A percentile compares a stretch with the other conserved stretches of the same genome.
Evolutionary conservation across 208 protist species (phyloP).

Genomic region (Acanthamoeba sp.): DNA sequence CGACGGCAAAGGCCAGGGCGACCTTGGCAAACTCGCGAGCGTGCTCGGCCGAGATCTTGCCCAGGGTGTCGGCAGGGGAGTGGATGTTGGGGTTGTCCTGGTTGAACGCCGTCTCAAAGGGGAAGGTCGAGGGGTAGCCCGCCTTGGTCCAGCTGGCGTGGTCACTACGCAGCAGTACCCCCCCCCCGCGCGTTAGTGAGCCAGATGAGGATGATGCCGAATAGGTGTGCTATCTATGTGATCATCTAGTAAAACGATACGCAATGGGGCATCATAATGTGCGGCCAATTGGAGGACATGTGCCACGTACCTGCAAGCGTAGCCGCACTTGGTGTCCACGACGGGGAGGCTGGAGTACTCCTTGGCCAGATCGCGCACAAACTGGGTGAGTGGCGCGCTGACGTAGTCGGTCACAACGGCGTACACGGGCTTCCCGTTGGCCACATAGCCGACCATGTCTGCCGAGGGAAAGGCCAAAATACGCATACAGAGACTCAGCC

Average conservation of each 20-base stretch:
- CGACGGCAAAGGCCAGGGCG: conserved; percentile 75
- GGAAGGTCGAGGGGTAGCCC: conserved; percentile 78
- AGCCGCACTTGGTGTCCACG: conserved; percentile 76
- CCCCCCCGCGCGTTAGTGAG: too few relatives aligned
- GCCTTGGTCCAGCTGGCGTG: conserved; percentile 76
- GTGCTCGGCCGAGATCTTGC: conserved; percentile 74
- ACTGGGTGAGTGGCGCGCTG: conserved; percentile 76
- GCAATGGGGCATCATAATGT: too few relatives aligned
- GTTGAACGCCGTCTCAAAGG: conserved; percentile 77
- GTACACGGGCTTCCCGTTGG: conserved; percentile 11
- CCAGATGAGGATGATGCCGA: too few relatives aligned
- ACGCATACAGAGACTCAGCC: not conserved
- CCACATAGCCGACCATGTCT: conserved; percentile 77
- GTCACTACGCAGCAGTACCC: conserved; percentile 65
- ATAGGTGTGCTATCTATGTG: too few relatives aligned
- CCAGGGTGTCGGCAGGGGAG: conserved; percentile 73
- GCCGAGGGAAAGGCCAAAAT: not conserved
- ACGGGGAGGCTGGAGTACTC: conserved; percentile 59
- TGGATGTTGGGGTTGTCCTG: conserved; percentile 79
- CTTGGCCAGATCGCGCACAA: conserved; percentile 58
- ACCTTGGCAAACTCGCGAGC: conserved; percentile 78
- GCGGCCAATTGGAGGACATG: not conserved
- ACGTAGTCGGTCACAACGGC: conserved; percentile 75
- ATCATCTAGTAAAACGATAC: not conserved
- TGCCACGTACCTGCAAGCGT: conserved; percentile 71